phyloP scores from a whole-genome alignment of 169 alveolate species.

The Eimeria acervulina region DNA sequence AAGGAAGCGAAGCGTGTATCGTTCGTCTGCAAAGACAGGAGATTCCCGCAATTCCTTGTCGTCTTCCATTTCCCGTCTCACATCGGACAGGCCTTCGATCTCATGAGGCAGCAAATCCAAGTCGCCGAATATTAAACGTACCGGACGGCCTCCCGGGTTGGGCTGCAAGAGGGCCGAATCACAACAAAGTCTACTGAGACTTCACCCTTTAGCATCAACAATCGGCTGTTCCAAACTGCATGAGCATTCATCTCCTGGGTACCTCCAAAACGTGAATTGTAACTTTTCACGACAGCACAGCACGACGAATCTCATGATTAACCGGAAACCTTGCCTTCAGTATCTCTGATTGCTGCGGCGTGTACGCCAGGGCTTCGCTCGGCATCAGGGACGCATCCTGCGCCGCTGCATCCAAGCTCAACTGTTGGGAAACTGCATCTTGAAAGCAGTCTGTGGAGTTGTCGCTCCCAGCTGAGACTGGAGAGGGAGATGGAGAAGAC shows the following conservation, averaged over 20 bases:
- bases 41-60: constrained; percentile 79
- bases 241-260: background rate
- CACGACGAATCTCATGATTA: background rate
- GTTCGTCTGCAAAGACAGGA: constrained; percentile 86
- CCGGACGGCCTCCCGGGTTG: constrained; percentile 44
- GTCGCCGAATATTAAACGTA: constrained; percentile 87
- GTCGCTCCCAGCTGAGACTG: constrained; percentile 66
- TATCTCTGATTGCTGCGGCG: constrained; percentile 51
- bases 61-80: constrained; percentile 81
- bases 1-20: constrained; percentile 84
- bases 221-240: background rate
- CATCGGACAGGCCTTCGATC: constrained; percentile 81
- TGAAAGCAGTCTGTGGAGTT: constrained; percentile 69
- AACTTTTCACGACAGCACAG: background rate
- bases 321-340: constrained; percentile 26
- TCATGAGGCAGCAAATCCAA: constrained; percentile 86
- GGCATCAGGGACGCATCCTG: constrained; percentile 26
- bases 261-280: background rate
- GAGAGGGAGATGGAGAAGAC: constrained; percentile 54
- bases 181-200: background rate
- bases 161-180: constrained; percentile 55
- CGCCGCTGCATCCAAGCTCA: constrained; percentile 20
- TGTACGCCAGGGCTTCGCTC: constrained; percentile 67
- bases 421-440: constrained; percentile 61
- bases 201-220: background rate